A percentile compares a stretch with the other conserved stretches of the same genome.
Conservation (phyloP, 805 yeast species). For the Yarrowia sp. region DNA sequence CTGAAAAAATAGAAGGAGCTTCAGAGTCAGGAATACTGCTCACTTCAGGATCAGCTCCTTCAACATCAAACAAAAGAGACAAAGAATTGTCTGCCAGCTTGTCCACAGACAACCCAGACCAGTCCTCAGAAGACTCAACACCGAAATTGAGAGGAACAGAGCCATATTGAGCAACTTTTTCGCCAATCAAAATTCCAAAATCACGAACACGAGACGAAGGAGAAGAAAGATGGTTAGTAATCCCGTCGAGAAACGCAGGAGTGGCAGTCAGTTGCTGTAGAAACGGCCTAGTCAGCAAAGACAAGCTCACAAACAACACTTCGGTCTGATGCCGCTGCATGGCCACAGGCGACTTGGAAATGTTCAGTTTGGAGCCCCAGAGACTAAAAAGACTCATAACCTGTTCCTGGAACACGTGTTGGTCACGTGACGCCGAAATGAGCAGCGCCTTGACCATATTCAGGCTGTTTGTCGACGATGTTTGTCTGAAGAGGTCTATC, state of each 20-base stretch:
- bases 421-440: not conserved
- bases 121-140: constrained; percentile 23
- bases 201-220: constrained; percentile 29
- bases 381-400: not conserved
- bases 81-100: not conserved
- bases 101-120: constrained; percentile 14
- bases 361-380: constrained; percentile 42
- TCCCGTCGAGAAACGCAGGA: constrained; percentile 33
- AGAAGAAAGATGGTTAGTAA: constrained; percentile 29
- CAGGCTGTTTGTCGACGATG: not conserved
- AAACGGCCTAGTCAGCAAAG: constrained; percentile 13
- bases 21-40: not conserved
- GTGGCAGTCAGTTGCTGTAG: not conserved
- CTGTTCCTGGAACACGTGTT: not conserved
- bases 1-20: not conserved
- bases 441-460: not conserved
- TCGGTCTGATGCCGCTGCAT: constrained; percentile 51
- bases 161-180: constrained; percentile 29
- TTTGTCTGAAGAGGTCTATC: not conserved
- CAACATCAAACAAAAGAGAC: not conserved
- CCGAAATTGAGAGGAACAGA: constrained; percentile 37
- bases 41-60: not conserved
- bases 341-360: constrained; percentile 43
- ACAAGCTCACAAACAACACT: constrained; percentile 41
- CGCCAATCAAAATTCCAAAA: constrained; percentile 30